Base-by-base conservation (phyloP, 2,329 filamentous ascomycete genomes). In the Diplodia mutila region DNA sequence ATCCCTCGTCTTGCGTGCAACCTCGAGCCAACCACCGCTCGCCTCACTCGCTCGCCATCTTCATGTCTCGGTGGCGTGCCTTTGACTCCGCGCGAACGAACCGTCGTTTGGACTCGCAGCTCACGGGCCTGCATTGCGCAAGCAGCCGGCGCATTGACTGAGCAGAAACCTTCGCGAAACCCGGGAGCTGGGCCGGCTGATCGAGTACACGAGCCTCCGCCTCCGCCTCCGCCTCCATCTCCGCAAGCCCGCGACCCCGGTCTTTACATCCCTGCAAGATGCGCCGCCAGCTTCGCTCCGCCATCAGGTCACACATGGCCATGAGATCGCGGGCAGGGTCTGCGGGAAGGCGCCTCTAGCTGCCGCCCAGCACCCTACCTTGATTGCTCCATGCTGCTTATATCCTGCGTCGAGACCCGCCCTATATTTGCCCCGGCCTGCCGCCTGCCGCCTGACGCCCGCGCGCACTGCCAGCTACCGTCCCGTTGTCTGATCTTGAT, bases 351-450 rank as follows among this genome's bases (percentile, higher is more conserved):
- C 23, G 55, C 37, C 27, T 46, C 54, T 57, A 57, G 54, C 54
- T 57, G 32, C 32, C 32, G 54, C 29, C 54, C 21, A 55, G 32
- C 29, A 29, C 29, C 29, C 29, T 29, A 39, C 23, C n/a, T 37
- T 3, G 23, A 27, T 34, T 25, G 32, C 37, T 59, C 21, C 34
- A 18, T 61, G 42, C 57, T 32, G 39, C 39, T 48, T 27, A 48
- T 37, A 32, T 48, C 29, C 34, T 14, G 9, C 48, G 25, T 48
- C 55, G 18, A 46, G 25, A 21, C 18, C 14, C 27, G 16, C 16
- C 25, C 23, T 51, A 63, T 63, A 63, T 63, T n/a, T 61, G 8
- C n/a, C 59, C 59, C 37, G 59, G n/a, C 21, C 32, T 18, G 27
- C 18, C 59, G n/a, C 21, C 32, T 18, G 27, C 18, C 59, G 59